A percentile compares a stretch with the other conserved stretches of the same genome.
Conservation (phyloP, 2,329 filamentous ascomycete species). For the Triangularia setosa region DNA sequence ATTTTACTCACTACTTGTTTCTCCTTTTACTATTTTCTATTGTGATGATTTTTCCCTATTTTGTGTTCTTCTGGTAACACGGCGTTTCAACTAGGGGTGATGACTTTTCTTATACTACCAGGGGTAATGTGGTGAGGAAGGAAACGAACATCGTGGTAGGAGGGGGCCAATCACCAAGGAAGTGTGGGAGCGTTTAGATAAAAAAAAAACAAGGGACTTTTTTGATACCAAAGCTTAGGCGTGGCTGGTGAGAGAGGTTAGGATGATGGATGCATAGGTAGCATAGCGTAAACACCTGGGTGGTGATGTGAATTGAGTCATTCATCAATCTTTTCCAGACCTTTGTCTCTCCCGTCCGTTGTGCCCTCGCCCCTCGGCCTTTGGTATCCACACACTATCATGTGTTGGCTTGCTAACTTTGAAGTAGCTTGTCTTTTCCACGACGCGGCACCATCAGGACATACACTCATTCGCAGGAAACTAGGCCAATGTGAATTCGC, state of each 20-base stretch:
- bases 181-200: not conserved
- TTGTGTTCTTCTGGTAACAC: too few relatives aligned
- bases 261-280: not conserved
- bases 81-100: not conserved
- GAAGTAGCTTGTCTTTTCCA: too few relatives aligned
- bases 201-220: not conserved
- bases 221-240: not conserved
- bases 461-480: not conserved
- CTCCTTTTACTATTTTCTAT: not conserved
- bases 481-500: not conserved
- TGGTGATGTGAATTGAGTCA: not conserved
- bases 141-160: too few relatives aligned
- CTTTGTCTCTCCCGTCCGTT: not conserved
- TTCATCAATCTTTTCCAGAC: not conserved
- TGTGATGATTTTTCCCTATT: not conserved
- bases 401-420: too few relatives aligned
- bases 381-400: too few relatives aligned
- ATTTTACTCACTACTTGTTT: not conserved
- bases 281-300: not conserved
- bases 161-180: not conserved
- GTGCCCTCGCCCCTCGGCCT: too few relatives aligned
- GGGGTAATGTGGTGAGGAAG: not conserved
- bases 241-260: not conserved
- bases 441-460: not conserved
- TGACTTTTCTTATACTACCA: not conserved